A percentile compares a stretch with the other conserved stretches of the same genome.
Conservation (phyloP, 768 basidiomycete genomes). For the Neoboletus subvelutipes region DNA sequence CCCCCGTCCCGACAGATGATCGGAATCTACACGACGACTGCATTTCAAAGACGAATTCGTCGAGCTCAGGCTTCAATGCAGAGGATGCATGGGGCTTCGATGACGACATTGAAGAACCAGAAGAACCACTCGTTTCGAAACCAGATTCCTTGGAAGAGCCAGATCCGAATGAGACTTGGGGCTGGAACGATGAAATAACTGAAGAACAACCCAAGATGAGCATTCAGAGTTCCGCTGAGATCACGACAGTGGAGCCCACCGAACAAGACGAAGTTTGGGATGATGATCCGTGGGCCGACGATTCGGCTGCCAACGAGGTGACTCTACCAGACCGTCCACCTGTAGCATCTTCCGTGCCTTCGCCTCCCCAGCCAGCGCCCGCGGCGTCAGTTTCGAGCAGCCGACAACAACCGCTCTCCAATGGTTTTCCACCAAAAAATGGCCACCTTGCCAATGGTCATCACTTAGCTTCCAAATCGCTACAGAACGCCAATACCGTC, state of each 20-base stretch:
- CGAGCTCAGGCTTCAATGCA: slow-evolving; percentile 24
- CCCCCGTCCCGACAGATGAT: slow-evolving; percentile 33
- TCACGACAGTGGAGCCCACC: slow-evolving; percentile 29
- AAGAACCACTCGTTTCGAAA: slow-evolving; percentile 18
- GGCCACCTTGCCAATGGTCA: slow-evolving; percentile 19
- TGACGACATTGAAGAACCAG: slow-evolving; percentile 38
- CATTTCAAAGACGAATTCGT: slow-evolving; percentile 27
- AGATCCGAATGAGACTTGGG: slow-evolving; percentile 66
- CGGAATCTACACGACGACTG: slow-evolving; percentile 48
- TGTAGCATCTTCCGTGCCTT: slow-evolving; percentile 22
- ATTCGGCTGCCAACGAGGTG: slow-evolving; percentile 28
- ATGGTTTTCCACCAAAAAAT: slow-evolving; percentile 21
- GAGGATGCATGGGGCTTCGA: slow-evolving; percentile 55
- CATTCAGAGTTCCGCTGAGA: background rate
- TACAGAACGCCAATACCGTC: slow-evolving; percentile 14
- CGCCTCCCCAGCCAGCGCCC: slow-evolving; percentile 28
- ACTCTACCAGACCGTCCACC: slow-evolving; percentile 30
- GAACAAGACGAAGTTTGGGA: slow-evolving; percentile 57
- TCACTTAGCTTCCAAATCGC: slow-evolving; percentile 18
- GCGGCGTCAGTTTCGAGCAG: slow-evolving; percentile 56
- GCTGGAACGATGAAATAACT: slow-evolving; percentile 56
- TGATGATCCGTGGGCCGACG: slow-evolving; percentile 70
- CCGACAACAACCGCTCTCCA: slow-evolving; percentile 44
- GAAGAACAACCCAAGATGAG: slow-evolving; percentile 32
- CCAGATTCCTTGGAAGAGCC: slow-evolving; percentile 29